Evolutionary conservation across 768 basidiomycete species (phyloP), one percentile per base, ranked within the genome.

Genomic region (Collybia nuda): DNA sequence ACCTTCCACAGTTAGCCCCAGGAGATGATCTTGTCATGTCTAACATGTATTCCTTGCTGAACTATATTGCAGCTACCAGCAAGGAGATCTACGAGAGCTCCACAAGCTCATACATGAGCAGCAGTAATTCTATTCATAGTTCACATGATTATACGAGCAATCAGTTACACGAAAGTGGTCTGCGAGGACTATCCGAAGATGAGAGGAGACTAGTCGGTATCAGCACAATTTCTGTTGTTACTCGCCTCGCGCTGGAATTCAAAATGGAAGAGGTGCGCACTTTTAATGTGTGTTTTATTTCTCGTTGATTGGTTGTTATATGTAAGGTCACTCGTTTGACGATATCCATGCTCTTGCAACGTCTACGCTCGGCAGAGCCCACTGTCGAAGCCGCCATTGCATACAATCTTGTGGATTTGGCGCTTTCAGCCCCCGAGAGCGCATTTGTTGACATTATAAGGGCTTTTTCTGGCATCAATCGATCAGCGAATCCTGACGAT

Each of bases 11-110:
- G 91, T 74, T 92, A 35, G 85, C 90, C 14, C 87, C 90, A 14
- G 90, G 90, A 38, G 90, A 93, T 56, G 93, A 94, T 62, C 79
- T 93, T 32, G 79, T 90, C 63, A 86, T 94, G 81, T 98, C 95
- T 3, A 92, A 94, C 57, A 88, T 98, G 85, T 98, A 98, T 66
- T 97, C 96, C 4, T 80, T 98, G 11, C 77, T 98, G 52, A 98
- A 98, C 64, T 89, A 90, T 65, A 87, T 98, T 52, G 84, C 90
- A 1, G 84, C 89, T 3, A 85, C 91, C 2, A 87, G 85, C 72
- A 90, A 88, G 62, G 89, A 90, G 41, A 79, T 82, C 28, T 77
- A 77, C 29, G 87, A 88, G 44, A 69, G 62, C 43, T 72, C 78
- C 2, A 69, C 57, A 28, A 74, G 69, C 35, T 66, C 76, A 7